Conservation (phyloP, 2,329 filamentous ascomycete genomes). For the Alternaria sp. region DNA sequence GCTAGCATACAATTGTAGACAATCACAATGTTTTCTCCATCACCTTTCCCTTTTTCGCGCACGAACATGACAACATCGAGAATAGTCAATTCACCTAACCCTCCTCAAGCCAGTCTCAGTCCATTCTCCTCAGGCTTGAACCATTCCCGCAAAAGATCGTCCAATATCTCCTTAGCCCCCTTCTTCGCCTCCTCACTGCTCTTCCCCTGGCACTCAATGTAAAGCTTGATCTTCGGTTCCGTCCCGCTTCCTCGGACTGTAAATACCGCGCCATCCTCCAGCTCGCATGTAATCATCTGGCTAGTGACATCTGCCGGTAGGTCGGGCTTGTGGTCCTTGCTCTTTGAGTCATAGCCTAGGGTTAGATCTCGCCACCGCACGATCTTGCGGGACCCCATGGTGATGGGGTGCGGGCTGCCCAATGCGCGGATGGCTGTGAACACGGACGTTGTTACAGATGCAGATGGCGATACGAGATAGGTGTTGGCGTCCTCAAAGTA, state of each 20-base stretch:
- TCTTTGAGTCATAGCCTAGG: conserved; percentile 66
- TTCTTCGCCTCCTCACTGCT: conserved; percentile 55
- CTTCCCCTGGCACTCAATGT: conserved; percentile 60
- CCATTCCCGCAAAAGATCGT: conserved; percentile 60
- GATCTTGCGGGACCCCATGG: conserved; percentile 63
- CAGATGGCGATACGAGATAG: conserved; percentile 67
- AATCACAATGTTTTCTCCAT: background rate
- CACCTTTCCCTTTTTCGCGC: background rate
- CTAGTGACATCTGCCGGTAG: conserved; percentile 65
- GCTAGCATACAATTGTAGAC: background rate
- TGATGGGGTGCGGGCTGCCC: conserved; percentile 54
- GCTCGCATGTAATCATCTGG: conserved; percentile 71
- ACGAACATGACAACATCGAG: background rate
- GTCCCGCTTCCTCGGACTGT: conserved; percentile 69
- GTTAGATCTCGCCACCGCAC: conserved; percentile 69
- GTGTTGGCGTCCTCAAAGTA: conserved; percentile 71
- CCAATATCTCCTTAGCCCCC: conserved; percentile 57
- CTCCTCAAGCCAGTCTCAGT: conserved; percentile 39
- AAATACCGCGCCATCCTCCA: conserved; percentile 65
- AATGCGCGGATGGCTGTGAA: conserved; percentile 64
- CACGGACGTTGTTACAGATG: conserved; percentile 61
- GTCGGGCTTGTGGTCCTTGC: conserved; percentile 60
- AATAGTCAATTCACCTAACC: background rate
- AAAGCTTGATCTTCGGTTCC: conserved; percentile 72
- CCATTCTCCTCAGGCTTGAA: conserved; percentile 55